phyloP scores from a whole-genome alignment of 1,284 basidiomycete genomes.

The Marasmius fiardii region DNA sequence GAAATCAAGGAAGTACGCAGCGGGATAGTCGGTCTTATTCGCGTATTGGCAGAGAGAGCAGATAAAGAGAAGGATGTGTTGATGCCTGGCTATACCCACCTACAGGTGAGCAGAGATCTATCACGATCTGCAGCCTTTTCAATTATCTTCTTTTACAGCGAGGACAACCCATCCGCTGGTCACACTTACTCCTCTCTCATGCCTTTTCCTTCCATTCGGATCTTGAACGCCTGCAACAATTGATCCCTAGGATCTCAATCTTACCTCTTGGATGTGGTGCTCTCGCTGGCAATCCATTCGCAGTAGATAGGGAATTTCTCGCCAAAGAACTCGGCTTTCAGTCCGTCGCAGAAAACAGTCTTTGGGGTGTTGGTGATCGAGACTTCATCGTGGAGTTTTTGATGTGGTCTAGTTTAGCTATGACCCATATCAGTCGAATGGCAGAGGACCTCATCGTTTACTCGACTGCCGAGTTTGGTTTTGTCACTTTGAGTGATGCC shows the following conservation, averaged over 20 bases:
- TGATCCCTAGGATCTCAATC: constrained; percentile 86
- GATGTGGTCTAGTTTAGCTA: constrained; percentile 93
- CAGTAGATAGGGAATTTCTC: constrained; percentile 87
- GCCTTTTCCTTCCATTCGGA: constrained; percentile 90
- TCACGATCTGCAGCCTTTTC: constrained; percentile 1
- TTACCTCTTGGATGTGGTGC: constrained; percentile 94
- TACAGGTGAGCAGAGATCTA: constrained; percentile 61
- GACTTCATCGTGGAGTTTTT: constrained; percentile 98
- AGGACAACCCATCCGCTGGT: constrained; percentile 98
- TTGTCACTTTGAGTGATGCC: constrained; percentile 91
- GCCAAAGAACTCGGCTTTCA: constrained; percentile 83
- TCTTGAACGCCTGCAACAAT: constrained; percentile 82
- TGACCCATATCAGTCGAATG: constrained; percentile 92
- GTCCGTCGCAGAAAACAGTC: constrained; percentile 86
- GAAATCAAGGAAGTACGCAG: constrained; percentile 71
- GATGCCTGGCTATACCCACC: constrained; percentile 95
- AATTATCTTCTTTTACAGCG: constrained; percentile 48
- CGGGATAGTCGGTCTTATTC: constrained; percentile 78
- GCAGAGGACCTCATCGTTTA: constrained; percentile 97
- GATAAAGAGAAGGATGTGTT: constrained; percentile 90
- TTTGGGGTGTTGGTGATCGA: constrained; percentile 94
- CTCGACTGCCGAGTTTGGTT: constrained; percentile 96
- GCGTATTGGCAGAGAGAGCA: constrained; percentile 88
- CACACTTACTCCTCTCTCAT: constrained; percentile 93
- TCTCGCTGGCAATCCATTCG: constrained; percentile 95